phyloP scores from a whole-genome alignment of 2,329 filamentous ascomycete genomes.

The Colletotrichum somersetense region DNA sequence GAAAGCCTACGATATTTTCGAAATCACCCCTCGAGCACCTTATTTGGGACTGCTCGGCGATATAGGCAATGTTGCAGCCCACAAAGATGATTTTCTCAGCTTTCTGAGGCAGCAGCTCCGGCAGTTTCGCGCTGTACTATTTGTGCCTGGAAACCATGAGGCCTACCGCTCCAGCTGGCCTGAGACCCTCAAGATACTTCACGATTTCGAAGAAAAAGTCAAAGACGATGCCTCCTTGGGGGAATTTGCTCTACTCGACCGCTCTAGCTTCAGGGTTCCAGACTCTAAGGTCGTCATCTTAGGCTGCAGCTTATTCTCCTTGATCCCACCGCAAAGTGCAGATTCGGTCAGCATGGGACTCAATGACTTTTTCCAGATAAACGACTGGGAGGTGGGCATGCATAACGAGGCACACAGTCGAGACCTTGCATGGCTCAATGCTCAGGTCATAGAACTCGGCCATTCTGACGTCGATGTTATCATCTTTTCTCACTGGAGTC shows the following conservation, averaged over 20 bases:
- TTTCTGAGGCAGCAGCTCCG: slow-evolving; percentile 64
- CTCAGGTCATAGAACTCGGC: slow-evolving; percentile 47
- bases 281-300: slow-evolving; percentile 48
- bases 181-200: slow-evolving; percentile 47
- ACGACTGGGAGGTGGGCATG: slow-evolving; percentile 53
- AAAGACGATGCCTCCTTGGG: slow-evolving; percentile 48
- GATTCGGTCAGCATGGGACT: slow-evolving; percentile 57
- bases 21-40: slow-evolving; percentile 60
- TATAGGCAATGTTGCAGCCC: slow-evolving; percentile 59
- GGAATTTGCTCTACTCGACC: slow-evolving; percentile 57
- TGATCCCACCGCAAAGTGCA: slow-evolving; percentile 53
- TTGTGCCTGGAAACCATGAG: slow-evolving; percentile 70
- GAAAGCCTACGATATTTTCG: slow-evolving; percentile 62
- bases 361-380: slow-evolving; percentile 66
- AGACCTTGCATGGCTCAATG: slow-evolving; percentile 60
- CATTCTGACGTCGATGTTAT: slow-evolving; percentile 47
- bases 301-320: slow-evolving; percentile 62
- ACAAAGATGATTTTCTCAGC: slow-evolving; percentile 56
- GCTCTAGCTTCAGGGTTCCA: slow-evolving; percentile 45
- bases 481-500: slow-evolving; percentile 59
- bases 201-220: slow-evolving; percentile 49
- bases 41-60: slow-evolving; percentile 69
- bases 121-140: slow-evolving; percentile 63
- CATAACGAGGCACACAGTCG: slow-evolving; percentile 54
- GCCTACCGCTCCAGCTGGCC: slow-evolving; percentile 59